Evolutionary conservation across 495 filamentous ascomycete genomes (phyloP).

Genomic region (Saxophila tyrrhenica): DNA sequence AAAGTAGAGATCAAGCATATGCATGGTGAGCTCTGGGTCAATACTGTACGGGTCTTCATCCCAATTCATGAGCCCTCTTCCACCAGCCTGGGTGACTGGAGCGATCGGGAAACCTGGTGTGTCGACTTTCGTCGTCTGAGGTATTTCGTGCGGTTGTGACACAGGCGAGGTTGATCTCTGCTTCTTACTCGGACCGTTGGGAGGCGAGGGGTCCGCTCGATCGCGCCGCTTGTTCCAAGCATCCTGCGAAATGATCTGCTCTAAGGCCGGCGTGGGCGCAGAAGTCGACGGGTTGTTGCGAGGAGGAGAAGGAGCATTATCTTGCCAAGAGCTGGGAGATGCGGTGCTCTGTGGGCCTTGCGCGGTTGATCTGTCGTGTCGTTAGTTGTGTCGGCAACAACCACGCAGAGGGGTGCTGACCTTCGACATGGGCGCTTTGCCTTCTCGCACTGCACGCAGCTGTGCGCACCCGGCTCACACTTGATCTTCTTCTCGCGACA

Average conservation of each 20-base stretch:
- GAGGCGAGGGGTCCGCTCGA: slow-evolving; percentile 11
- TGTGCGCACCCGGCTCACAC: slow-evolving; percentile 75
- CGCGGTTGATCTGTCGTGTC: slow-evolving; percentile 1
- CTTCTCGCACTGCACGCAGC: slow-evolving; percentile 85
- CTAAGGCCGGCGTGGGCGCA: slow-evolving; percentile 1
- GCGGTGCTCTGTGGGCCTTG: slow-evolving; percentile 24
- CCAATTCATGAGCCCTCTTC: slow-evolving; percentile 17
- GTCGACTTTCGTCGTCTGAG: not conserved
- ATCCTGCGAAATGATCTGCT: slow-evolving; percentile 1
- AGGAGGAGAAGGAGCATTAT: not conserved
- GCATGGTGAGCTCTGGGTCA: slow-evolving; percentile 31
- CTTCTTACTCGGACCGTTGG: slow-evolving; percentile 15
- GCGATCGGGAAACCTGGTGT: not conserved
- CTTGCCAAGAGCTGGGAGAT: slow-evolving; percentile 3
- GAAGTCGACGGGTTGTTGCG: slow-evolving; percentile 5
- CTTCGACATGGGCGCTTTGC: slow-evolving; percentile 73
- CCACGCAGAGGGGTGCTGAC: slow-evolving; percentile 43
- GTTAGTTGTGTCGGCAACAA: not conserved
- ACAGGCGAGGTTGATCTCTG: slow-evolving; percentile 15
- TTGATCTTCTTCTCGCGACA: slow-evolving; percentile 97
- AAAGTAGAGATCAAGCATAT: slow-evolving; percentile 48
- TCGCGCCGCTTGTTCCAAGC: slow-evolving; percentile 9
- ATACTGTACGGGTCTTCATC: slow-evolving; percentile 49
- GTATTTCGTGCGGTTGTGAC: not conserved
- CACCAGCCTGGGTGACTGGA: not conserved